Evolutionary conservation across 768 basidiomycete species (phyloP), one percentile per base, ranked within the genome.

Genomic region (Termitomyces eurrhizus): DNA sequence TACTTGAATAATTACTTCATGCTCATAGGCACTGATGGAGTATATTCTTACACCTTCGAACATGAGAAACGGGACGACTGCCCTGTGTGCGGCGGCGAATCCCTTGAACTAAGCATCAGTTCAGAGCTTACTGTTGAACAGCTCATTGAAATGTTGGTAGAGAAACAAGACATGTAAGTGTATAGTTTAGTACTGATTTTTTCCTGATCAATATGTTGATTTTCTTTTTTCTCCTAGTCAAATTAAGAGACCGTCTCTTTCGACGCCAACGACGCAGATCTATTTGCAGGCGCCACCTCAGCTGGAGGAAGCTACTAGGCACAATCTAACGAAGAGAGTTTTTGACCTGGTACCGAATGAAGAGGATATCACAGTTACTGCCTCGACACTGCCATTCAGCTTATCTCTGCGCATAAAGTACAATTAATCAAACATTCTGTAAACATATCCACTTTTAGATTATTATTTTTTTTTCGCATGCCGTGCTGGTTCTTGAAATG

Each of bases 1-100:
- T 96, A 88, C 70, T 80, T 99, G 57, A 92, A 96, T 75, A 98
- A 98, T 72, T 99, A 98, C 72, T 97, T 98, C 75, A 94, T 98
- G 95, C 83, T 98, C 59, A 94, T 95, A 62, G 97, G 97, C 37
- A 98, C 94, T 9, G 95, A 98, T 56, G 90, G 93, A 26, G 85
- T 98, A 11, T 99, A 99, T 75, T 95, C 96, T 2, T 95, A 92
- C 75, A 98, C 97, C 0, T 99, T 98, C 70, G 88, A 97, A 75
- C 92, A 96, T 69, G 93, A 98, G 77, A 88, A 86, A 68, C 89
- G 94, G 41, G 82, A 83, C 1, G 93, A 98, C 69, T 99, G 97
- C 72, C 97, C 97, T 3, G 97, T 98, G 7, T 99, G 97, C 67
- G 97, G 97, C 5, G 95, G 95, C 37, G 92, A 96, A 71, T 78